These are phyloP conservation scores for Aspergillus fijiensis DNA, from an alignment of 2,329 filamentous ascomycete genomes.

Conservation along the genomic window DNA sequence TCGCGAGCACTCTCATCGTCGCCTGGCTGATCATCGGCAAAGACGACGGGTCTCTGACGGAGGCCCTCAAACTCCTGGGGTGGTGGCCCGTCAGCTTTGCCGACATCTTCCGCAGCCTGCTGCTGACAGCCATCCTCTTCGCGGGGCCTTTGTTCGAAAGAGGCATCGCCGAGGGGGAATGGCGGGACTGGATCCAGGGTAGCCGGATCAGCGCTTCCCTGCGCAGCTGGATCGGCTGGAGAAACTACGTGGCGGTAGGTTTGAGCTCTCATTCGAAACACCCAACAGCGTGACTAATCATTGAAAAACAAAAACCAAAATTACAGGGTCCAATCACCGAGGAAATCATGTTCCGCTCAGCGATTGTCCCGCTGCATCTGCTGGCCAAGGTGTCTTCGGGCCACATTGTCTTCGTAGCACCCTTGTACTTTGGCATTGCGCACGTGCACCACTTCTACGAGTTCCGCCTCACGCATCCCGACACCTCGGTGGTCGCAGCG, in stretches of 20 bases:
- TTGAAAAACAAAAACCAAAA: neutral
- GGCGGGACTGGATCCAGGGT: slow-evolving; percentile 63
- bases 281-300: slow-evolving; percentile 16
- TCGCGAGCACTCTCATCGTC: slow-evolving; percentile 65
- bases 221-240: slow-evolving; percentile 75
- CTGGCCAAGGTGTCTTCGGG: slow-evolving; percentile 60
- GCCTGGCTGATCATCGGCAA: slow-evolving; percentile 62
- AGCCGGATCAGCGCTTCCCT: slow-evolving; percentile 60
- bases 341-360: slow-evolving; percentile 88
- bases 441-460: slow-evolving; percentile 97
- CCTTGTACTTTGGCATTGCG: slow-evolving; percentile 86
- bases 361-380: slow-evolving; percentile 79
- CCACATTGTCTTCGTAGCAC: slow-evolving; percentile 74
- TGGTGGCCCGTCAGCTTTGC: slow-evolving; percentile 71
- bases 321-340: slow-evolving; percentile 79
- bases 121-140: slow-evolving; percentile 77
- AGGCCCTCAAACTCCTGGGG: slow-evolving; percentile 69
- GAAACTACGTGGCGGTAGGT: slow-evolving; percentile 81
- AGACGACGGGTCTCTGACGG: slow-evolving; percentile 51
- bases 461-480: slow-evolving; percentile 77
- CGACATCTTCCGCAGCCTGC: slow-evolving; percentile 64
- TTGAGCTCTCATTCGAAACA: slow-evolving; percentile 8
- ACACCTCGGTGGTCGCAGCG: slow-evolving; percentile 62
- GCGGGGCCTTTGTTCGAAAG: slow-evolving; percentile 79
- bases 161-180: slow-evolving; percentile 69